Evolutionary conservation across 2,329 filamentous ascomycete species (phyloP).

Genomic region (Pseudogymnoascus sp.): DNA sequence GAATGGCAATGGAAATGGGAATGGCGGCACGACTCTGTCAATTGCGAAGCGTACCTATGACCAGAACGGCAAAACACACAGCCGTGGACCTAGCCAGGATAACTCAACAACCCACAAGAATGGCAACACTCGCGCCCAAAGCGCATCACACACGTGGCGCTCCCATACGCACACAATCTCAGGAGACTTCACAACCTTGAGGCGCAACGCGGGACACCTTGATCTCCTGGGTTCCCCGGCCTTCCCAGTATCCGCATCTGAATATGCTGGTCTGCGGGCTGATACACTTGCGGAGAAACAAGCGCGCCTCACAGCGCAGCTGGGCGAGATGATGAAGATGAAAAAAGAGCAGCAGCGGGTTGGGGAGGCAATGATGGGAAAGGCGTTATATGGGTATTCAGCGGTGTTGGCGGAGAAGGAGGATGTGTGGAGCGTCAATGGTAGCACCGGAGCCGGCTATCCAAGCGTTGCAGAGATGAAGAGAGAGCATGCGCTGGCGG

Average conservation of each 20-base stretch:
- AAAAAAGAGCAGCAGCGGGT: background rate
- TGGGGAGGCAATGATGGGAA: background rate
- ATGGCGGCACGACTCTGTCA: background rate
- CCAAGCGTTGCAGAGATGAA: slow-evolving; percentile 1
- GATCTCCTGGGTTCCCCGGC: background rate
- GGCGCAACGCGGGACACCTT: background rate
- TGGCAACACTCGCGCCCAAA: background rate
- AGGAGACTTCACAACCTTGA: background rate
- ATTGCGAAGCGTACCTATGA: background rate
- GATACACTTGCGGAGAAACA: background rate
- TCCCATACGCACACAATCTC: slow-evolving; percentile 1
- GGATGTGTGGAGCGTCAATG: background rate
- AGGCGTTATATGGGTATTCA: background rate
- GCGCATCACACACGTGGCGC: background rate
- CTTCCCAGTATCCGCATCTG: background rate
- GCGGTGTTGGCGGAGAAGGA: background rate
- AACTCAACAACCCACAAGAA: background rate
- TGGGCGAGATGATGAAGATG: background rate
- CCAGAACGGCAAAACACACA: background rate
- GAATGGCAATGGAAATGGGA: background rate
- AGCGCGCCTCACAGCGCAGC: background rate
- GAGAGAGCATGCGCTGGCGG: background rate
- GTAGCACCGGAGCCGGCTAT: background rate
- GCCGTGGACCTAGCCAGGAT: background rate
- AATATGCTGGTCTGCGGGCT: background rate